Evolutionary conservation across 2,329 filamentous ascomycete species (phyloP).

Genomic region (Aspergillus neotritici): DNA sequence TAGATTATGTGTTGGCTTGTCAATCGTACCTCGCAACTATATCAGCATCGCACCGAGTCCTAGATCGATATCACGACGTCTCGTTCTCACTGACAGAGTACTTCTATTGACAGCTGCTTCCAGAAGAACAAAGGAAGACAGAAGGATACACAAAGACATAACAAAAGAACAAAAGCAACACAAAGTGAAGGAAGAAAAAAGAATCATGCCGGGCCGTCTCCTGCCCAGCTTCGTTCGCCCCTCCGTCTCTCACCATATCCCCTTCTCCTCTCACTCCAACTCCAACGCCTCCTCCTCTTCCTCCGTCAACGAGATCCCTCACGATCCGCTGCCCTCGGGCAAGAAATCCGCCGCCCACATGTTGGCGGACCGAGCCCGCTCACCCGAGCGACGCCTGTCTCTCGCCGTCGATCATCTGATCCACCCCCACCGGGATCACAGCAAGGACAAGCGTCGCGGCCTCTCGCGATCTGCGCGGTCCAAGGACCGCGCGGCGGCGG

Average conservation of each 20-base stretch:
- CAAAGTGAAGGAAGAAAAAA: constrained; percentile 1
- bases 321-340: constrained; percentile 8
- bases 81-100: not conserved
- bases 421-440: constrained; percentile 37
- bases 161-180: too few species aligned
- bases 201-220: constrained; percentile 38
- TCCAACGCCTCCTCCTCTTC: constrained; percentile 33
- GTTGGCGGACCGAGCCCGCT: constrained; percentile 27
- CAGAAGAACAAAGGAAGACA: not conserved
- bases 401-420: constrained; percentile 42
- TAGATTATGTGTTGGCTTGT: constrained; percentile 19
- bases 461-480: constrained; percentile 32
- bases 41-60: constrained; percentile 22
- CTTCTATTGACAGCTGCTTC: not conserved
- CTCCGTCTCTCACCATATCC: constrained; percentile 26
- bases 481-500: constrained; percentile 31
- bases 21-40: constrained; percentile 14
- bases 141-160: too few species aligned
- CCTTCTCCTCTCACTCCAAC: constrained; percentile 28
- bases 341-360: constrained; percentile 24
- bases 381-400: constrained; percentile 37
- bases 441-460: constrained; percentile 39
- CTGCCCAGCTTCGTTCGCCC: constrained; percentile 37
- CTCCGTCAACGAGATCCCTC: constrained; percentile 33
- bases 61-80: constrained; percentile 6